These are phyloP conservation scores for Sphaerulina populicola DNA, from an alignment of 2,329 filamentous ascomycete species.

Conservation along the genomic window DNA sequence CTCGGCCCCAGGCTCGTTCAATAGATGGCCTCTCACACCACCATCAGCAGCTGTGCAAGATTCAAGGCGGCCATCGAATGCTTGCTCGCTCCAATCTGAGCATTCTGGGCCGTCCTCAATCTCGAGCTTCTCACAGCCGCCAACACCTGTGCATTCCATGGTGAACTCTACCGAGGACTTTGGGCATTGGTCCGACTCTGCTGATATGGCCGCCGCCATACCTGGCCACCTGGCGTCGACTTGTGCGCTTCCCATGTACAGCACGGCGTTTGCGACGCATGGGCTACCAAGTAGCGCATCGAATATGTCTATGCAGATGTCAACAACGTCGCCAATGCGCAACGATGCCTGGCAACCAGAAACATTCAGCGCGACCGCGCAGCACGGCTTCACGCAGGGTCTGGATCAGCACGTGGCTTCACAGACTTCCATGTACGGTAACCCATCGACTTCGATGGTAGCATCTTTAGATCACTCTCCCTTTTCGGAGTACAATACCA, in stretches of 20 bases:
- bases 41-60: conserved; percentile 24
- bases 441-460: conserved; percentile 3
- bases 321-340: conserved; percentile 5
- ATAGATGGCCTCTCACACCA: conserved; percentile 24
- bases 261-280: conserved; percentile 2
- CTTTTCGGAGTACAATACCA: conserved; percentile 6
- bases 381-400: conserved; percentile 3
- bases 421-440: conserved; percentile 13
- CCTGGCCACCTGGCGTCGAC: conserved; percentile 1
- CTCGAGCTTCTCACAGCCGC: conserved; percentile 21
- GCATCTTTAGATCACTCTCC: conserved; percentile 12
- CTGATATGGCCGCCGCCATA: conserved; percentile 11
- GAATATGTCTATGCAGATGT: conserved; percentile 1
- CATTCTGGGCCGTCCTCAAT: conserved; percentile 20
- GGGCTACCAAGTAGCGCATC: not conserved
- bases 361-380: not conserved
- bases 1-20: conserved; percentile 7
- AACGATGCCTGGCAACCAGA: conserved; percentile 2
- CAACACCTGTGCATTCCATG: conserved; percentile 21
- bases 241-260: conserved; percentile 14
- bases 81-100: conserved; percentile 20
- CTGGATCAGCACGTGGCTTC: conserved; percentile 6
- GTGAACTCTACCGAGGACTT: conserved; percentile 6
- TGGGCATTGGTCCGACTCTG: conserved; percentile 13
- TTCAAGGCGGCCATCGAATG: conserved; percentile 25